Percentiles rank a stretch among this genome's conserved stretches.
Conservation (phyloP, 2,329 filamentous ascomycete genomes). For the Ophiostoma quercus region DNA sequence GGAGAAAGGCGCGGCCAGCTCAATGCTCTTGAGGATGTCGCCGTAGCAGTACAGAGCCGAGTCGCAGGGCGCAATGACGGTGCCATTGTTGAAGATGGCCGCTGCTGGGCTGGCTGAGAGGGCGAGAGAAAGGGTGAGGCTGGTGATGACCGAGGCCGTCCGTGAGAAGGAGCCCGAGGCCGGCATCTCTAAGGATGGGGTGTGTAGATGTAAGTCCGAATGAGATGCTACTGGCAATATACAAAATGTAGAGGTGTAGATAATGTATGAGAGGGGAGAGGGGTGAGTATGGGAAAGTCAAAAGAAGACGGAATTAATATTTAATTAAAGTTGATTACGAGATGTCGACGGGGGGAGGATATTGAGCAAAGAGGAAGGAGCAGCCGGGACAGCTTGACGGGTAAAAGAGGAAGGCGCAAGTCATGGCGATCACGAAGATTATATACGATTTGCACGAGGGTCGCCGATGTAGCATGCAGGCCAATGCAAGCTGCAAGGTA, state of each 20-base stretch:
- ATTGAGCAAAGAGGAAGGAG: neutral
- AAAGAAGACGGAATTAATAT: neutral
- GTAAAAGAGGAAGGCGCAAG: neutral
- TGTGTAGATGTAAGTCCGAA: neutral
- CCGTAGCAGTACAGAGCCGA: conserved; percentile 64
- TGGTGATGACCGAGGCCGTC: conserved; percentile 26
- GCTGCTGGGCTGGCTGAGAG: conserved; percentile 29
- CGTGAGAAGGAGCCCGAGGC: conserved; percentile 13
- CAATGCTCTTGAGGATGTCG: conserved; percentile 56
- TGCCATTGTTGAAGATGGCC: conserved; percentile 56
- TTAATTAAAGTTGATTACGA: neutral
- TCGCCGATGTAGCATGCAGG: neutral
- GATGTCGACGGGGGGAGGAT: conserved; percentile 9
- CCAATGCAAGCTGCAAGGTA: neutral
- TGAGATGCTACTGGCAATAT: neutral
- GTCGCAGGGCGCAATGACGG: conserved; percentile 58
- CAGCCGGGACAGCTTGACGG: neutral
- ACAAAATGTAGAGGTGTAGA: neutral
- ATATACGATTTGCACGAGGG: neutral
- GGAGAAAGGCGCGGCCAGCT: conserved; percentile 58
- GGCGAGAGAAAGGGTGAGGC: conserved; percentile 24
- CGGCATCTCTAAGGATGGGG: conserved; percentile 9
- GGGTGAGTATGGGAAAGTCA: neutral
- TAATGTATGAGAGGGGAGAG: neutral
- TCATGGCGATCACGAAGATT: neutral